Base-by-base conservation (phyloP, 306 rosid species). In the Ormosia emarginata region DNA sequence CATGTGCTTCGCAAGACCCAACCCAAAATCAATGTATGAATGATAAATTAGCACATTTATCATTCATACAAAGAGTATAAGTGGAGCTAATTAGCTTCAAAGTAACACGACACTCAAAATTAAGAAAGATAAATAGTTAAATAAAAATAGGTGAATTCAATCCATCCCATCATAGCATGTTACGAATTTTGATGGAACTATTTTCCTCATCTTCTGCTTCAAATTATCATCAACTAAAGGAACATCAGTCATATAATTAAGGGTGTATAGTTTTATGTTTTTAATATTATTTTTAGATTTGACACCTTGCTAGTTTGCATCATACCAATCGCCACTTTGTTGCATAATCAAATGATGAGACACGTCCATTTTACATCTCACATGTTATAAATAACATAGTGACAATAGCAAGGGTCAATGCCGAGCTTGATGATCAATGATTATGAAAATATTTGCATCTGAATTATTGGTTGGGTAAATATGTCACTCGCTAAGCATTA, bases 371-470 rank as follows among this genome's bases (percentile, higher is more conserved):
- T 49, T 32, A 7, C 10, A 41, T 24, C 44, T 13, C 46, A 33
- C 40, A 24, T 4, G 68, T 41, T 29, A 15, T 18, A 55, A 37
- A 55, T 34, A 37, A 52, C 17, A 0, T 29, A 29, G 52, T 58
- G 39, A 24, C 67, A 46, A 40, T 7, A 7, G 29, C 55, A 40
- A 40, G 39, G 59, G 55, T 77, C 81, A 77, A 64, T 49, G 41
- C 7, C 7, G 46, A 8, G 7, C 62, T 77, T 50, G 65, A 77
- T 65, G 65, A 50, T 64, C 18, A 77, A 77, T 77, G 66, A 77
- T 77, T 49, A 56, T 37, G 74, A 64, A 77, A 77, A 64, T 10
- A 64, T 77, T 64, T 74, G 74, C 29, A 62, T 63, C 81, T 76
- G 43, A 75, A 61, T 75, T 44, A 75, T 75, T 75, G 59, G 34